These are phyloP conservation scores for Coffea humblotiana DNA, from an alignment of 305 asterid genomes.

Conservation along the genomic window DNA sequence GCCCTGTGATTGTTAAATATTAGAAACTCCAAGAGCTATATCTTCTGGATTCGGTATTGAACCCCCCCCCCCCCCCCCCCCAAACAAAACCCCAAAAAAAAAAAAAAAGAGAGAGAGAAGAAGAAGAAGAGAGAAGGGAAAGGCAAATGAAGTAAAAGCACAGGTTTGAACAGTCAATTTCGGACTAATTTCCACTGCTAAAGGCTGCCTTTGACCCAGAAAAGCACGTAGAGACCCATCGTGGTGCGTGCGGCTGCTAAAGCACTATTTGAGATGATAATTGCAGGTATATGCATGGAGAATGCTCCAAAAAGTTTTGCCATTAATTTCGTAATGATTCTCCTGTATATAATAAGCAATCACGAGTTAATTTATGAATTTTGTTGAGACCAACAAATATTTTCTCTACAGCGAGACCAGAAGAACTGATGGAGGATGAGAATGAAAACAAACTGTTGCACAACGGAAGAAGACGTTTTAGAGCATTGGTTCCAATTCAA, in stretches of 20 bases:
- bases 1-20: neutral
- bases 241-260: slow-evolving; percentile 12
- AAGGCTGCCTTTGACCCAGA: slow-evolving; percentile 18
- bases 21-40: neutral
- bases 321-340: neutral
- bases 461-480: neutral
- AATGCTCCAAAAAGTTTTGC: neutral
- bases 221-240: slow-evolving; percentile 13
- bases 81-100: neutral
- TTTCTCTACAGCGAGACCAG: neutral
- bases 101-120: no score
- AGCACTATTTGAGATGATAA: slow-evolving; percentile 2
- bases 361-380: neutral
- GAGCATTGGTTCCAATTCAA: neutral
- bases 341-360: neutral
- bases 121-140: neutral
- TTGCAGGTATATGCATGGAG: neutral
- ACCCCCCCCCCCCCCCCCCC: no score
- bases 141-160: neutral
- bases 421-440: neutral
- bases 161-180: neutral
- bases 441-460: neutral
- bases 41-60: neutral
- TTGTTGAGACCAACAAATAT: neutral
- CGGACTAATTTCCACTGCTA: neutral